Evolutionary conservation across 305 asterid genomes (phyloP).

Genomic region (Rubia balearica): DNA sequence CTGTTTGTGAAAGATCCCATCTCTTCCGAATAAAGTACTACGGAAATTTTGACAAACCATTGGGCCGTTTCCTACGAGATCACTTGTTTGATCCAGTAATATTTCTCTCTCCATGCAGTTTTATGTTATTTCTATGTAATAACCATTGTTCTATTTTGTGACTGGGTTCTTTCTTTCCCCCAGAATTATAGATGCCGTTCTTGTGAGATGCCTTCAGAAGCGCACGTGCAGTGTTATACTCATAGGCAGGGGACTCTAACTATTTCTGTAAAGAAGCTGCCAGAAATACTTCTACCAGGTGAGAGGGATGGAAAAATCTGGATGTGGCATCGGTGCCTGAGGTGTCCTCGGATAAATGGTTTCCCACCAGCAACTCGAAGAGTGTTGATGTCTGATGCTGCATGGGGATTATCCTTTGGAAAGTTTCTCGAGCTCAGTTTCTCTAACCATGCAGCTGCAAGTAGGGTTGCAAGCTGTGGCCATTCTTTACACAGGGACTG

Average conservation of each 20-base stretch:
- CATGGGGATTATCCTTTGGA: slow-evolving; percentile 97
- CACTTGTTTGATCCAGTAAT: slow-evolving; percentile 88
- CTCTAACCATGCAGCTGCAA: slow-evolving; percentile 97
- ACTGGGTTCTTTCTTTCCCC: slow-evolving; percentile 21
- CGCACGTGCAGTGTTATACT: slow-evolving; percentile 94
- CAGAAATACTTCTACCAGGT: slow-evolving; percentile 69
- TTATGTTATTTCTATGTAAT: background rate
- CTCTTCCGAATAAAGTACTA: slow-evolving; percentile 87
- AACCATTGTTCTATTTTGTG: background rate
- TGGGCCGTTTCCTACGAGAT: slow-evolving; percentile 90
- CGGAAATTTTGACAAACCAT: slow-evolving; percentile 81
- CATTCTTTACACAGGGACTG: slow-evolving; percentile 95
- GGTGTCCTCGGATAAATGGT: slow-evolving; percentile 77
- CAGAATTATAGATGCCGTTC: slow-evolving; percentile 77
- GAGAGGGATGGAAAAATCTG: slow-evolving; percentile 86
- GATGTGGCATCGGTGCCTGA: slow-evolving; percentile 99
- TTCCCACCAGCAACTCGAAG: slow-evolving; percentile 95
- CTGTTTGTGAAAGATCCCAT: slow-evolving; percentile 89
- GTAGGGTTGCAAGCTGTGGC: slow-evolving; percentile 98
- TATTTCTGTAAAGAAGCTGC: slow-evolving; percentile 82
- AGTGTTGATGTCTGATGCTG: slow-evolving; percentile 97
- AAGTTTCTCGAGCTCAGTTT: slow-evolving; percentile 97
- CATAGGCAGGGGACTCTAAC: slow-evolving; percentile 94
- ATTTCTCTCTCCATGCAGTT: slow-evolving; percentile 13
- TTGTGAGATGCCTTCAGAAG: slow-evolving; percentile 94